Evolutionary conservation across 169 alveolate genomes (phyloP), one percentile per base, ranked within the genome.

Genomic region (Plasmodium gaboni): DNA sequence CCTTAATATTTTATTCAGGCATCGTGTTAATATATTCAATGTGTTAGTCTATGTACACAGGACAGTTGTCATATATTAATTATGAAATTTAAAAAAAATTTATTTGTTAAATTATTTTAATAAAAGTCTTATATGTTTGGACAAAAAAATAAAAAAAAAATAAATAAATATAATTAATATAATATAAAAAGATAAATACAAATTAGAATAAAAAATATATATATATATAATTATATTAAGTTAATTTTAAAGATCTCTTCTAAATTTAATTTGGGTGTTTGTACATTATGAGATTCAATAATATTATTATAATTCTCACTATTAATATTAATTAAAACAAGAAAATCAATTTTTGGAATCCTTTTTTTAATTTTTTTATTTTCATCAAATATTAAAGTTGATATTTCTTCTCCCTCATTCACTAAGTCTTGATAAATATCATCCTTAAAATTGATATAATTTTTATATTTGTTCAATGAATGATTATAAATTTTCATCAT

Each of bases 171-270:
- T 32, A 32, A 4, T 32, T 32, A 32, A 32, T 32, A 32, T 32
- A 32, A 32, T 32, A 32, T 32, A 32, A 32, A 32, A 32, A 32
- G n/a, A n/a, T 32, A 1, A 32, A 32, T 32, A 32, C 42, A 32
- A 32, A 2, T 32, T 6, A 0, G 5, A 32, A 32, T 32, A 32
- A 4, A 32, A 32, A 32, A 32, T 4, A 32, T 32, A 32, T 4
- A 32, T 32, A 32, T 28, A 28, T 28, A 3, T 32, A 32, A 32
- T 32, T 55, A 85, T 44, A 69, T 44, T 38, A 85, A 85, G 57
- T 32, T 85, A 19, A 85, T 85, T 85, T 85, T 85, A 70, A 85
- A 85, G 12, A 85, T 70, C 1, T 85, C 91, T 50, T 85, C 91
- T 10, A 85, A 57, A 6, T 70, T 85, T 42, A 85, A 59, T 50